Evolutionary conservation across 108 stramenopile species (phyloP), one percentile per base, ranked within the genome.

Genomic region (Cyclotella distinguenda): DNA sequence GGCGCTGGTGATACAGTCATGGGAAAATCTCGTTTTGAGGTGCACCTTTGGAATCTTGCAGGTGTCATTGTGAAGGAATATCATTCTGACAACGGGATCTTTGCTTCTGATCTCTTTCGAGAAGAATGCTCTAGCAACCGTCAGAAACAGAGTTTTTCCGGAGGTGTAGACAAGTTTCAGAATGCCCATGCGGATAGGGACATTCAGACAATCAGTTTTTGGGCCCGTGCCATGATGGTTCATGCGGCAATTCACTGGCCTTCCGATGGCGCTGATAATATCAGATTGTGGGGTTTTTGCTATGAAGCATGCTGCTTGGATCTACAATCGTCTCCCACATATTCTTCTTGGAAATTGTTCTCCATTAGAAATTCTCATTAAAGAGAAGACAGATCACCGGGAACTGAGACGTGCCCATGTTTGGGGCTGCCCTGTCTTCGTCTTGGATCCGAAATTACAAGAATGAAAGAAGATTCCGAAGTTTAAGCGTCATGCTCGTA

Each of bases 271-370:
- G 28, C 26, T 21, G 68, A 66, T 31, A 27, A 53, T 10, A 18
- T 56, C 5, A 40, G 39, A 6, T 60, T 74, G 0, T 84, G 80
- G 84, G 77, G 80, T 45, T 66, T 79, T 21, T n/a, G 76, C 83
- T 26, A 31, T 84, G 0, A 48, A 74, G 18, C 73, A 84, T 42
- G 72, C 80, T 30, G 69, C 57, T 0, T 76, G 47, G 23, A 13
- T 82, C 0, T 62, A 56, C 35, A 82, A 85, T 33, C 63, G 71
- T 31, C 15, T 79, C 0, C 80, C 78, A 16, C 61, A 65, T 28
- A 2, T 13, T 13, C 5, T 16, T 2, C 16, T 16, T 2, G 40
- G 40, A n/a, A n/a, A n/a, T 5, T 16, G 13, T 42, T 16, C 79
- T 25, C 79, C 83, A 1, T 11, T 60, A 25, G 57, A 74, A 21